These are phyloP conservation scores for Houttuynia cordata DNA, from an alignment of 164 flowering plant genomes.

Conservation along the genomic window DNA sequence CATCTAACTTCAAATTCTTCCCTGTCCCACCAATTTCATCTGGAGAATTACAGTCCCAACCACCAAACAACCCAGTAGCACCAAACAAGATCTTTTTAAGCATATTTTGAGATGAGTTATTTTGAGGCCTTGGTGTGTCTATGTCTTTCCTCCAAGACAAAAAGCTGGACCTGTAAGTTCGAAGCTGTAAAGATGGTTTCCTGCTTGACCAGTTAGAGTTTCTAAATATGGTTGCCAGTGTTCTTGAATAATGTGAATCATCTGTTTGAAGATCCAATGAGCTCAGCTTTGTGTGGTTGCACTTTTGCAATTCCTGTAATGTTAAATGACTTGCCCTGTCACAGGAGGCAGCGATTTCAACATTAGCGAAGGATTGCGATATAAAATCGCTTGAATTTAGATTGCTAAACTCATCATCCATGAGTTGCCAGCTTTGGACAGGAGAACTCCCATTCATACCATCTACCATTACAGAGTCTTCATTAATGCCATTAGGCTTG, in stretches of 20 bases:
- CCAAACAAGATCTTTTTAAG: conserved; percentile 50
- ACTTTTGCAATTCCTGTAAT: conserved; percentile 29
- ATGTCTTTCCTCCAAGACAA: conserved; percentile 40
- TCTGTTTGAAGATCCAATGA: conserved; percentile 27
- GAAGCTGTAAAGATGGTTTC: conserved; percentile 13
- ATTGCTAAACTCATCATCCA: conserved; percentile 58
- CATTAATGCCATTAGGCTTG: conserved; percentile 34
- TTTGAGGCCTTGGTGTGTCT: conserved; percentile 7
- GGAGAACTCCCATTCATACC: conserved; percentile 42
- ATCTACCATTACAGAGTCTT: conserved; percentile 50
- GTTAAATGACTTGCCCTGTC: conserved; percentile 11
- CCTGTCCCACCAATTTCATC: conserved; percentile 16
- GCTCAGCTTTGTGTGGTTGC: conserved; percentile 27
- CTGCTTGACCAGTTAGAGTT: conserved; percentile 24
- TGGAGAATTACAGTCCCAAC: conserved; percentile 14
- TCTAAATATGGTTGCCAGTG: conserved; percentile 38
- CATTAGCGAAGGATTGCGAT: conserved; percentile 42
- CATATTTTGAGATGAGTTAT: conserved; percentile 30
- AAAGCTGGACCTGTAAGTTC: conserved; percentile 39
- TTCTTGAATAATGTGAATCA: conserved; percentile 52
- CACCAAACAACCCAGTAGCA: conserved; percentile 40
- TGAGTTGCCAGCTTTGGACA: conserved; percentile 54
- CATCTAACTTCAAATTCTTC: conserved; percentile 24
- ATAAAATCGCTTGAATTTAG: conserved; percentile 52
- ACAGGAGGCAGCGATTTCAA: conserved; percentile 14